Base-by-base conservation (phyloP, 495 filamentous ascomycete genomes). In the Beverwykella pulmonaria region DNA sequence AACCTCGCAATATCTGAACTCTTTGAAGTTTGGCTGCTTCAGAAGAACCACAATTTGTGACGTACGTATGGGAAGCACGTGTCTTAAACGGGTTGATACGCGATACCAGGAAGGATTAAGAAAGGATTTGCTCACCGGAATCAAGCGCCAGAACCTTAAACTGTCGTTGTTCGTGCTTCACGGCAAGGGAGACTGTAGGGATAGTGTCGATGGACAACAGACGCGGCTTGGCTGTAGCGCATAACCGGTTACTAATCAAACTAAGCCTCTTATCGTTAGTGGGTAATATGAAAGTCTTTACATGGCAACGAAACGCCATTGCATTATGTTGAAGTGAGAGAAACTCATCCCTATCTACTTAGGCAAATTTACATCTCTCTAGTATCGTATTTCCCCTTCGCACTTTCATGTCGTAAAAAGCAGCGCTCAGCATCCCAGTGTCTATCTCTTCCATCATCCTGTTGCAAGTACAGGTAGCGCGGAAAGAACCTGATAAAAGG, bases 201-300 rank as follows among this genome's bases (percentile, higher is more conserved):
- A 50, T 50, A 50, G 48, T 50, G 20, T 50, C 48, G 22, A 50
- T 8, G 48, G 25, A 17, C 48, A 50, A 50, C 25, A 27, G 48
- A 50, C 48, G 48, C 52, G 52, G 30, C 26, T 55, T 30, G 52
- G 50, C 23, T 55, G 52, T 20, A 20, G 17, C 26, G 52, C 8
- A 7, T 8, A 25, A n/a, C 12, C 19, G 20, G 8, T 50, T 4
- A 25, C 48, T 50, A 2, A 50, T 22, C 48, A 50, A 2, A 27
- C 48, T 50, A 50, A 50, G 23, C 9, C 48, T 25, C 6, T 25
- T 12, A 50, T 2, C 9, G 48, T 50, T 50, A 50, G 25, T 19
- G 32, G 6, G 26, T 2, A 9, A 55, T 36, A 44, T 44, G 15
- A 14, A 34, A 12, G 15, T 15, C 17, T 2, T 14, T 44, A 2